Percentiles rank a stretch among this genome's conserved stretches.
These are phyloP conservation scores for Boletus hoseneyae DNA, from an alignment of 1,284 basidiomycete species.

Conservation along the genomic window DNA sequence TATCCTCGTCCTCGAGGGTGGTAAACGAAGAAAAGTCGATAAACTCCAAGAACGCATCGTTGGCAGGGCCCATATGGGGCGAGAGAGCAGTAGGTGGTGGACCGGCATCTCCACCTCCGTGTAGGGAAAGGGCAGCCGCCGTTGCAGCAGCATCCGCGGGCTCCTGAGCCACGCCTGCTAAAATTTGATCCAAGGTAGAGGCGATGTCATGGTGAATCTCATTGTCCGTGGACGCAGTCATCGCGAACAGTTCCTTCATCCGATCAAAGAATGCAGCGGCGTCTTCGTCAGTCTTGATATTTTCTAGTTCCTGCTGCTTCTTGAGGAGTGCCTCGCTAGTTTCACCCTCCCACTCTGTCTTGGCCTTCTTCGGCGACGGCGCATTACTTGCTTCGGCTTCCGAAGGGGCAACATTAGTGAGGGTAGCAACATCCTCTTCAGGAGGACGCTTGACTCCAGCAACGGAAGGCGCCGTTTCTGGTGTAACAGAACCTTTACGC, in stretches of 20 bases:
- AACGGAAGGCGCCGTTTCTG: constrained; percentile 30
- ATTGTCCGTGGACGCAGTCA: constrained; percentile 43
- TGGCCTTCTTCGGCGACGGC: constrained; percentile 66
- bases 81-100: constrained; percentile 36
- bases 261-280: constrained; percentile 57
- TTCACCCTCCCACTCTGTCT: constrained; percentile 65
- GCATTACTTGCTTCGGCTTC: constrained; percentile 46
- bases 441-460: constrained; percentile 52
- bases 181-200: constrained; percentile 56
- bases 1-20: constrained; percentile 57
- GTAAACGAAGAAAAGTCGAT: constrained; percentile 67
- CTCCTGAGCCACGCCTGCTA: constrained; percentile 51
- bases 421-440: constrained; percentile 48
- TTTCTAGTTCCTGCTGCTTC: constrained; percentile 53
- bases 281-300: constrained; percentile 64
- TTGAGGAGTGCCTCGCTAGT: constrained; percentile 50
- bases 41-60: constrained; percentile 39
- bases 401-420: constrained; percentile 27
- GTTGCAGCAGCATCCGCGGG: constrained; percentile 33
- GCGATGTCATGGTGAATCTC: constrained; percentile 52
- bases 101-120: constrained; percentile 27
- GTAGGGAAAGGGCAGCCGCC: constrained; percentile 33
- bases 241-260: constrained; percentile 59
- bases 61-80: constrained; percentile 35
- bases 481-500: constrained; percentile 36